Evolutionary conservation across 352 stramenopile genomes (phyloP).

Genomic region (Globisporangium yorkense): DNA sequence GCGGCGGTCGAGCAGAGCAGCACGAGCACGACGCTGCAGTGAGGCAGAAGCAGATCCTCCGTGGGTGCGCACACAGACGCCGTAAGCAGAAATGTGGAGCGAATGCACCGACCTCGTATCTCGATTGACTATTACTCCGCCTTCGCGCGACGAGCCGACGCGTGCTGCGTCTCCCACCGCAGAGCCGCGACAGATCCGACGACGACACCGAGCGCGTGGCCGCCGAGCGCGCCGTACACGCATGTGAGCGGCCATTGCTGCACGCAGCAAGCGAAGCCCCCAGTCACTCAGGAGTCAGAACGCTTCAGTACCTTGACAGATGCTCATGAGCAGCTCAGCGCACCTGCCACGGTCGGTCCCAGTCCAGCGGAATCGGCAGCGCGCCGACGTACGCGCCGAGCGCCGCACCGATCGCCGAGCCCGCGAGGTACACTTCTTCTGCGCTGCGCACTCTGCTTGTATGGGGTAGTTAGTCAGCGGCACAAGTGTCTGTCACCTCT

Average conservation of each 20-base stretch:
- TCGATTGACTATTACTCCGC: not conserved
- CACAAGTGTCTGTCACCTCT: not conserved
- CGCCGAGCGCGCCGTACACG: conserved; percentile 60
- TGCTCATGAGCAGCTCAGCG: not conserved
- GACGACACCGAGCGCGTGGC: conserved; percentile 36
- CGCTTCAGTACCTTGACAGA: no score
- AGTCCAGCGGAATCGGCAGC: conserved; percentile 79
- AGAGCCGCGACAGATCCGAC: conserved; percentile 2
- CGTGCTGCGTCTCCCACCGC: not conserved
- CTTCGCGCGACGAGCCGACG: not conserved
- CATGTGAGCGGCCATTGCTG: conserved; percentile 86
- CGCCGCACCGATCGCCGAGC: conserved; percentile 45
- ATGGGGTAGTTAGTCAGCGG: not conserved
- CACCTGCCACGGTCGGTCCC: conserved; percentile 87
- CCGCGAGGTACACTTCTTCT: conserved; percentile 44
- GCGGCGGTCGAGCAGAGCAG: not conserved
- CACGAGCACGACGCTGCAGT: not conserved
- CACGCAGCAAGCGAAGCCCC: not conserved
- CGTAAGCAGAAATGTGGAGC: not conserved
- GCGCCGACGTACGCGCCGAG: conserved; percentile 70
- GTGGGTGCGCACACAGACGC: not conserved
- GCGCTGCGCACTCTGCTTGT: conserved; percentile 27
- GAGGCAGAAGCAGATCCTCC: not conserved
- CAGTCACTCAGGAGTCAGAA: not conserved
- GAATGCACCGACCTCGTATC: not conserved